A percentile compares a stretch with the other conserved stretches of the same genome.
Evolutionary conservation across 1,284 basidiomycete species (phyloP).

Genomic region (Chondrostereum purpureum): DNA sequence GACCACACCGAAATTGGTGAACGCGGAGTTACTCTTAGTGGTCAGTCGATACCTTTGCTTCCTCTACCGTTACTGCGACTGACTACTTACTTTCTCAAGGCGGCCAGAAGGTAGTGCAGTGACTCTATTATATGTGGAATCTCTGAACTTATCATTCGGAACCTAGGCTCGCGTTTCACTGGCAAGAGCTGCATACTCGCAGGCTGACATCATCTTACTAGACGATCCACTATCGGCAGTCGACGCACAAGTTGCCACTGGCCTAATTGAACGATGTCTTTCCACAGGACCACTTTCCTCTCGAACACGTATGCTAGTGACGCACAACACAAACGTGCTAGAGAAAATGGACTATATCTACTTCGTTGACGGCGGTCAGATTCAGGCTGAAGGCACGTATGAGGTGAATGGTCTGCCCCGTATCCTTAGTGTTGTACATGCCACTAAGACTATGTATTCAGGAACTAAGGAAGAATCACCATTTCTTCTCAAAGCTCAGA

Average conservation of each 20-base stretch:
- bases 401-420: constrained; percentile 21
- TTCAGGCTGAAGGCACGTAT: constrained; percentile 44
- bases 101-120: no score
- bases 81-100: no score
- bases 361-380: constrained; percentile 47
- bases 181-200: constrained; percentile 59
- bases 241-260: constrained; percentile 43
- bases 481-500: not conserved
- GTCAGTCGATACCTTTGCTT: no score
- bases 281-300: constrained; percentile 35
- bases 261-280: constrained; percentile 39
- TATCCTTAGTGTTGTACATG: no score
- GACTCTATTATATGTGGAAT: no score
- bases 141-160: no score
- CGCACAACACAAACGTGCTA: constrained; percentile 49
- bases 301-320: constrained; percentile 52
- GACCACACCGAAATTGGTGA: constrained; percentile 64
- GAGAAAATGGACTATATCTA: constrained; percentile 46
- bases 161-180: constrained; percentile 54
- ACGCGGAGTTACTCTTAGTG: constrained; percentile 43
- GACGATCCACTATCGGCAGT: constrained; percentile 52
- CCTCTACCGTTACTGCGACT: no score
- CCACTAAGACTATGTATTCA: no score
- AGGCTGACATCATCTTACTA: constrained; percentile 48
- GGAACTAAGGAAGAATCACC: no score